These are phyloP conservation scores for Exophiala dermatitidis DNA, from an alignment of 2,329 filamentous ascomycete genomes.

Conservation along the genomic window DNA sequence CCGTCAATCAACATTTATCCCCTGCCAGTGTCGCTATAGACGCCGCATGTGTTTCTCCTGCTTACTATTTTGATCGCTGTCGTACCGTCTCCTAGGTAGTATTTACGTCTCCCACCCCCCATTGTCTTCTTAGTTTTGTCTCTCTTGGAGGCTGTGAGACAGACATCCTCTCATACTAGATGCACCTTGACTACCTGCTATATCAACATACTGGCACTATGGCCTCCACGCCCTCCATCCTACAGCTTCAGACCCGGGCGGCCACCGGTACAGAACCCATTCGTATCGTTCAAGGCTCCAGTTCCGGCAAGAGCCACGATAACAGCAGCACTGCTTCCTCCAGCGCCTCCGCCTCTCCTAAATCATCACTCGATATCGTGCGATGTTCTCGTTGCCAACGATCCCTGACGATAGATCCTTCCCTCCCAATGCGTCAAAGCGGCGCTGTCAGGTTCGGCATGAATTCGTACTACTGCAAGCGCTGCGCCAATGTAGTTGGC, in stretches of 20 bases:
- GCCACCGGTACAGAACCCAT: slow-evolving; percentile 14
- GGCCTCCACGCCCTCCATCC: slow-evolving; percentile 21
- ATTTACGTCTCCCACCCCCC: too few relatives aligned
- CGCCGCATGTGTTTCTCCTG: too few relatives aligned
- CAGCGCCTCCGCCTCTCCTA: slow-evolving; percentile 19
- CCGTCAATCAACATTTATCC: too few relatives aligned
- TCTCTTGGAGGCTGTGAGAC: too few relatives aligned
- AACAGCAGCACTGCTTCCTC: slow-evolving; percentile 23
- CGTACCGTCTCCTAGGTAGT: too few relatives aligned
- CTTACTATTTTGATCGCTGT: too few relatives aligned
- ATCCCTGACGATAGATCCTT: slow-evolving; percentile 37
- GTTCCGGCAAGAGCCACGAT: slow-evolving; percentile 21
- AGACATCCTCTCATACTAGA: too few relatives aligned
- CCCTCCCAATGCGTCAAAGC: slow-evolving; percentile 28
- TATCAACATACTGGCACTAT: slow-evolving; percentile 2
- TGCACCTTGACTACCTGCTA: not conserved
- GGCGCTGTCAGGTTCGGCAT: slow-evolving; percentile 42
- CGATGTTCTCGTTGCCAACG: slow-evolving; percentile 45
- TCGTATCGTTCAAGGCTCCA: not conserved
- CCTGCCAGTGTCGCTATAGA: too few relatives aligned
- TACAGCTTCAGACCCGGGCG: slow-evolving; percentile 22
- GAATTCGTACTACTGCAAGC: slow-evolving; percentile 43
- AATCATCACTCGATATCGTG: slow-evolving; percentile 35
- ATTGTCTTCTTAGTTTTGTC: too few relatives aligned
- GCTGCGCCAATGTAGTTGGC: slow-evolving; percentile 26